These are phyloP conservation scores for Leptographium procerum DNA, from an alignment of 2,329 filamentous ascomycete genomes.

Conservation along the genomic window DNA sequence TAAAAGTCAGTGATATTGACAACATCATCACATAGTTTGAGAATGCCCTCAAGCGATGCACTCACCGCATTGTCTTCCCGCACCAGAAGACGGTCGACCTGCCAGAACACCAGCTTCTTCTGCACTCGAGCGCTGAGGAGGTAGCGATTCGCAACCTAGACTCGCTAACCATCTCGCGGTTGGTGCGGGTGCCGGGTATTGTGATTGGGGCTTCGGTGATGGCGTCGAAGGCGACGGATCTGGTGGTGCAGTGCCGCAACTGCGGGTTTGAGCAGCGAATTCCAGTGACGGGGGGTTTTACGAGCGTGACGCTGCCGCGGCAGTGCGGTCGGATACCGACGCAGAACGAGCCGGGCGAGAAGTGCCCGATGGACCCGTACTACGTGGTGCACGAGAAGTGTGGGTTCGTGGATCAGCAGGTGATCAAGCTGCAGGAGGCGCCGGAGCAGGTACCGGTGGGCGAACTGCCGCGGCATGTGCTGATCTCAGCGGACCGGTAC, in stretches of 20 bases:
- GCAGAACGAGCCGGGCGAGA: slow-evolving; percentile 57
- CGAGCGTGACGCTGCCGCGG: slow-evolving; percentile 74
- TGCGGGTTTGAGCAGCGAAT: slow-evolving; percentile 65
- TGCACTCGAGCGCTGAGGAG: slow-evolving; percentile 83
- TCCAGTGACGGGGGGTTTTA: slow-evolving; percentile 72
- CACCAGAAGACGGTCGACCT: slow-evolving; percentile 54
- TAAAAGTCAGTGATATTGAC: slow-evolving; percentile 1
- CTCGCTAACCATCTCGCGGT: slow-evolving; percentile 80
- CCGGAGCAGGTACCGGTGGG: slow-evolving; percentile 96
- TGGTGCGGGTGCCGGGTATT: slow-evolving; percentile 95
- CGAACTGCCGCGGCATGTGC: slow-evolving; percentile 85
- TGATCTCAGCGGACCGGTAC: slow-evolving; percentile 93
- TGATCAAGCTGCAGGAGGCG: slow-evolving; percentile 94
- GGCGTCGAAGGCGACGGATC: slow-evolving; percentile 83
- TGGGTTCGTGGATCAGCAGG: slow-evolving; percentile 92
- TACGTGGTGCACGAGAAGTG: slow-evolving; percentile 92
- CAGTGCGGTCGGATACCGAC: slow-evolving; percentile 55
- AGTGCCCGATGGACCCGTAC: slow-evolving; percentile 89
- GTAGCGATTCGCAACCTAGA: slow-evolving; percentile 91
- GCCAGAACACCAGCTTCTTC: slow-evolving; percentile 85
- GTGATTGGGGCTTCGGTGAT: slow-evolving; percentile 95
- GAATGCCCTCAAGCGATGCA: slow-evolving; percentile 77
- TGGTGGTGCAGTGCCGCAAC: slow-evolving; percentile 80
- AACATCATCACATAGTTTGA: slow-evolving; percentile 57
- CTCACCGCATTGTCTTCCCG: slow-evolving; percentile 85